These are phyloP conservation scores for Phytophthora litchii DNA, from an alignment of 352 stramenopile species.

Conservation along the genomic window DNA sequence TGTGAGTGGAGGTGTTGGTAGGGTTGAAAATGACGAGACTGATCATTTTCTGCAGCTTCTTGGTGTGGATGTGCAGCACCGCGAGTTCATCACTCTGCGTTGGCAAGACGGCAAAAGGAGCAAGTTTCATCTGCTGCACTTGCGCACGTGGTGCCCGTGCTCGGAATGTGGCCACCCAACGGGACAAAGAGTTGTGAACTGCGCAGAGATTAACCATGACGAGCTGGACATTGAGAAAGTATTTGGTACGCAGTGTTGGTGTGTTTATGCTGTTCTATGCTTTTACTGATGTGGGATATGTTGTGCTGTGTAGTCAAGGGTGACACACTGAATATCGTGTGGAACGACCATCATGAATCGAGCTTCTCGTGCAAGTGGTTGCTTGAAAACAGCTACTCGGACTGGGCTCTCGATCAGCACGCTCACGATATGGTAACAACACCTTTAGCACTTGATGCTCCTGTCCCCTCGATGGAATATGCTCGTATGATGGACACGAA, in stretches of 20 bases:
- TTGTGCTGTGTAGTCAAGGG: conserved; percentile 57
- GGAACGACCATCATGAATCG: conserved; percentile 72
- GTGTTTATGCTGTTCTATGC: not conserved
- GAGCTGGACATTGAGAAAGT: conserved; percentile 75
- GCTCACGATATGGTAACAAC: conserved; percentile 55
- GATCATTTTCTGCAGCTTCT: conserved; percentile 44
- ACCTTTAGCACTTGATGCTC: conserved; percentile 46
- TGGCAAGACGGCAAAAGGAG: conserved; percentile 77
- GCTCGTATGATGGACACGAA: conserved; percentile 65
- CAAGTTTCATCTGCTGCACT: conserved; percentile 76
- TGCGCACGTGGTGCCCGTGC: conserved; percentile 82
- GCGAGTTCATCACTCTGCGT: conserved; percentile 77
- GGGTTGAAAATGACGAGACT: not conserved
- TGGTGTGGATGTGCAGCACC: conserved; percentile 71
- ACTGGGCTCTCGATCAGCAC: conserved; percentile 50
- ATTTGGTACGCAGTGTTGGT: conserved; percentile 48
- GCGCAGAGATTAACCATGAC: conserved; percentile 56
- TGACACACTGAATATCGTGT: conserved; percentile 72
- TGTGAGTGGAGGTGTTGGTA: conserved; percentile 13
- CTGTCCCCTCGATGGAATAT: conserved; percentile 69
- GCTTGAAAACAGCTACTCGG: conserved; percentile 81
- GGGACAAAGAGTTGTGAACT: conserved; percentile 83
- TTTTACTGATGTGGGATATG: not conserved
- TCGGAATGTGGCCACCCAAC: conserved; percentile 73
- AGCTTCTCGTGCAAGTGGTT: conserved; percentile 74